A percentile compares a stretch with the other conserved stretches of the same genome.
phyloP scores from a whole-genome alignment of 495 filamentous ascomycete genomes.

The Neurospora pannonica region DNA sequence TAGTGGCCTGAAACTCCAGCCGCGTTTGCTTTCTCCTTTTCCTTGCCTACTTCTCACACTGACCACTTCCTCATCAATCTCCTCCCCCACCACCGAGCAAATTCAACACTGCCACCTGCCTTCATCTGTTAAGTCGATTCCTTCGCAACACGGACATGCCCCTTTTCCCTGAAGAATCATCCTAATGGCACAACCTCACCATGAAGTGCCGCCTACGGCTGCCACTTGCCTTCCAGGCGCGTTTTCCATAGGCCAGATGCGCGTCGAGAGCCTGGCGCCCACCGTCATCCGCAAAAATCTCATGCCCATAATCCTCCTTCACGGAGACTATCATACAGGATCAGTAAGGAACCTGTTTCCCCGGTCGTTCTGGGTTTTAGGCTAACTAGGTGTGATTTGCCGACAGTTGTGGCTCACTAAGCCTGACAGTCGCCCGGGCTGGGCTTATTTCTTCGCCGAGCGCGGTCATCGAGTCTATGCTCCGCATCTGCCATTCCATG shows the following conservation, averaged over 20 bases:
- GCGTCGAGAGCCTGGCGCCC: neutral
- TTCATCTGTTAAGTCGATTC: neutral
- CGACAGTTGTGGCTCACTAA: constrained; percentile 39
- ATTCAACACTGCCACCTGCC: neutral
- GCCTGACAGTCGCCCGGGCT: constrained; percentile 40
- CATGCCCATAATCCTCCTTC: constrained; percentile 45
- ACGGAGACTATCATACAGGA: constrained; percentile 43
- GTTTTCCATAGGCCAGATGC: neutral
- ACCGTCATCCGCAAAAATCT: neutral
- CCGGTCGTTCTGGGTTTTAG: neutral
- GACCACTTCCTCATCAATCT: neutral
- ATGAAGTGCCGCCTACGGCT: neutral
- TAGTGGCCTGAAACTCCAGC: neutral
- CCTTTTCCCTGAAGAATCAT: neutral
- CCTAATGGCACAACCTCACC: neutral
- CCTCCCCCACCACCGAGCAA: neutral
- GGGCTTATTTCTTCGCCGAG: constrained; percentile 42
- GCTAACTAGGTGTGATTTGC: neutral
- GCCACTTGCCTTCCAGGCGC: neutral
- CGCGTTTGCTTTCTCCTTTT: neutral
- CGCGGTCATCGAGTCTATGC: constrained; percentile 39
- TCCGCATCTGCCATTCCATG: constrained; percentile 32
- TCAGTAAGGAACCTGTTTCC: constrained; percentile 26
- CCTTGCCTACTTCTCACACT: neutral
- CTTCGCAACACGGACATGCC: neutral